Conservation (phyloP, 257 asterid genomes). For the Nicotiana undulata region DNA sequence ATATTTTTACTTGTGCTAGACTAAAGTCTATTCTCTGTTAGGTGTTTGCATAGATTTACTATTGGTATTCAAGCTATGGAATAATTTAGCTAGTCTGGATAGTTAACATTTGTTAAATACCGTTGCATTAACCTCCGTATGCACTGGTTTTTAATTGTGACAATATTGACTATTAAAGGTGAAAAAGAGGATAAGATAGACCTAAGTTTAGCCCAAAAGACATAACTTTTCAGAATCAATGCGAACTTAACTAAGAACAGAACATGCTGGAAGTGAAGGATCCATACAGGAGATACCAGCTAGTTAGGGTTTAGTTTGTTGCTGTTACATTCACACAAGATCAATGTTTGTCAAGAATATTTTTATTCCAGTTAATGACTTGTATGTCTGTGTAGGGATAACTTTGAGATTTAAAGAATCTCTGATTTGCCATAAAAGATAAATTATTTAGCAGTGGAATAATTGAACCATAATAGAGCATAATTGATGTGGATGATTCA, state of each 20-base stretch:
- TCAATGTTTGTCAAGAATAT: background rate
- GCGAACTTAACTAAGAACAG: background rate
- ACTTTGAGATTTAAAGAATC: background rate
- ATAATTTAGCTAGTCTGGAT: background rate
- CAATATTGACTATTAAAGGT: background rate
- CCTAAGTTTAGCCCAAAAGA: background rate
- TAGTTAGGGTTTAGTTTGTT: too few species aligned
- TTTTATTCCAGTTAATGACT: background rate
- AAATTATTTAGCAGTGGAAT: background rate
- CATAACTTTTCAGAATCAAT: background rate
- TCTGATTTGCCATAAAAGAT: background rate
- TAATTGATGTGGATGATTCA: too few species aligned
- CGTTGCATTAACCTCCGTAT: background rate
- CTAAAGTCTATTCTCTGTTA: background rate
- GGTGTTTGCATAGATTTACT: background rate
- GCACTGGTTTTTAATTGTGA: background rate
- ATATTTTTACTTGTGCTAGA: background rate
- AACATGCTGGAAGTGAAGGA: too few species aligned
- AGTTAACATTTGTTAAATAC: background rate
- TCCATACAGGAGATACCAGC: too few species aligned
- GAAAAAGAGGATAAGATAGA: background rate
- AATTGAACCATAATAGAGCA: too few species aligned
- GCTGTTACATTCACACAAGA: background rate
- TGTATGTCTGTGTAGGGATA: background rate
- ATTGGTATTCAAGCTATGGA: background rate